Percentiles rank a stretch among this genome's conserved stretches.
These are phyloP conservation scores for Entoloma clypeatum DNA, from an alignment of 1,284 basidiomycete species.

Conservation along the genomic window DNA sequence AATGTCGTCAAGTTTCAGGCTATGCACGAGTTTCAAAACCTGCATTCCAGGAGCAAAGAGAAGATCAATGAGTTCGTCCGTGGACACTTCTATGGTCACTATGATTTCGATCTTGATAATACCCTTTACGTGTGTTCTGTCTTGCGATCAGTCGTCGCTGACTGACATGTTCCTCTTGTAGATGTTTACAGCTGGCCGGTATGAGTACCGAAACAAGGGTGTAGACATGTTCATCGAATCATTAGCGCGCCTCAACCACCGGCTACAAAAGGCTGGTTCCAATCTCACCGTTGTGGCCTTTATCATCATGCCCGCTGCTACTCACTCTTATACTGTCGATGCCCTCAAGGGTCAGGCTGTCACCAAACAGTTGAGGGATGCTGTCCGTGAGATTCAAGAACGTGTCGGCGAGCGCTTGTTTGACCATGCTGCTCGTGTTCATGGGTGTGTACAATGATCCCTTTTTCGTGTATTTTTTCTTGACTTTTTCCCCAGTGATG, in stretches of 20 bases:
- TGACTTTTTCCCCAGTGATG: constrained; percentile 47
- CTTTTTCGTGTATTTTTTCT: constrained; percentile 3
- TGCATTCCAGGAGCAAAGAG: constrained; percentile 87
- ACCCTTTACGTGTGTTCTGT: constrained; percentile 76
- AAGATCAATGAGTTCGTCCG: constrained; percentile 98
- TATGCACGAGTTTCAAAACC: constrained; percentile 86
- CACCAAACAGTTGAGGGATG: constrained; percentile 93
- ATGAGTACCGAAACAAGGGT: constrained; percentile 99
- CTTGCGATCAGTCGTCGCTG: neutral
- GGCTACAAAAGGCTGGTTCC: constrained; percentile 71
- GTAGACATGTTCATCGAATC: constrained; percentile 99
- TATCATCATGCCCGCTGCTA: constrained; percentile 97
- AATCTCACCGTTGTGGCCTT: constrained; percentile 89
- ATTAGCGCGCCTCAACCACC: constrained; percentile 89
- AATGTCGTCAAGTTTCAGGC: constrained; percentile 96
- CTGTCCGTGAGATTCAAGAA: constrained; percentile 92
- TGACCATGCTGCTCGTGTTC: constrained; percentile 90
- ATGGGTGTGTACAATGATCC: constrained; percentile 54
- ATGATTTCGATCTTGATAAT: constrained; percentile 94
- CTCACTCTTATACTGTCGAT: constrained; percentile 96
- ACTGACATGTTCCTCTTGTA: constrained; percentile 20
- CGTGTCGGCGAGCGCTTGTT: constrained; percentile 89
- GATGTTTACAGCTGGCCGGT: constrained; percentile 98
- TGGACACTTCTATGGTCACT: constrained; percentile 98
- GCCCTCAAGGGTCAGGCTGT: constrained; percentile 98